These are phyloP conservation scores for Cicer cuneatum DNA, from an alignment of 306 rosid genomes.

Conservation along the genomic window DNA sequence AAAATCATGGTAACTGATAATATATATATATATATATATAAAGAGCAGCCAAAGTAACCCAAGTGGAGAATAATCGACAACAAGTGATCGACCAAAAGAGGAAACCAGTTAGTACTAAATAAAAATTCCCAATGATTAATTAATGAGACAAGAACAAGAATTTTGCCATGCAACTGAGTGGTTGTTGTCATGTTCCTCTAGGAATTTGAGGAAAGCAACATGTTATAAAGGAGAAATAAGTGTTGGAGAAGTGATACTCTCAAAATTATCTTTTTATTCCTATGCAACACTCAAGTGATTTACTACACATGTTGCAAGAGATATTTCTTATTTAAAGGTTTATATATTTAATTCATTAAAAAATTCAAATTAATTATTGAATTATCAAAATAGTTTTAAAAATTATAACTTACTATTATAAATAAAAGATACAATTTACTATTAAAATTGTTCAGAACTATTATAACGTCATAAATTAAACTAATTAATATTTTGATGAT, in stretches of 20 bases:
- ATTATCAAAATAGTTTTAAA: too few relatives aligned
- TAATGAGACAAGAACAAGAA: slow-evolving; percentile 26
- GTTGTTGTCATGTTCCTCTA: slow-evolving; percentile 31
- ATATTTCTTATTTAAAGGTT: too few relatives aligned
- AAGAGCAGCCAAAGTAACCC: slow-evolving; percentile 43
- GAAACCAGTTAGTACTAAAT: slow-evolving; percentile 37
- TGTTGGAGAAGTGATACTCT: slow-evolving; percentile 43
- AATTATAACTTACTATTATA: too few relatives aligned
- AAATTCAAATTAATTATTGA: too few relatives aligned
- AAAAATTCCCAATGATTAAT: slow-evolving; percentile 61
- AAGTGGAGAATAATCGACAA: slow-evolving; percentile 41
- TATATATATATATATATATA: too few relatives aligned
- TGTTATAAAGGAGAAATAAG: slow-evolving; percentile 48
- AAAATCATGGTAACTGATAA: too few relatives aligned
- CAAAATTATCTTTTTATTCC: slow-evolving; percentile 44
- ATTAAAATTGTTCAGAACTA: too few relatives aligned
- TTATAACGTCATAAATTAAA: too few relatives aligned
- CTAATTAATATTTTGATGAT: too few relatives aligned
- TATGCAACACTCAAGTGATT: slow-evolving; percentile 50
- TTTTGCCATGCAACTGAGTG: slow-evolving; percentile 43
- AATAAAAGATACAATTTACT: too few relatives aligned
- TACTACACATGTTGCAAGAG: too few relatives aligned
- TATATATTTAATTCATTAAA: too few relatives aligned
- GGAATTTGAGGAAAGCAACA: slow-evolving; percentile 40
- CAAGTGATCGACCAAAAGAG: slow-evolving; percentile 43